Base-by-base conservation (phyloP, 306 rosid species). In the Elaeagnus macrophylla region DNA sequence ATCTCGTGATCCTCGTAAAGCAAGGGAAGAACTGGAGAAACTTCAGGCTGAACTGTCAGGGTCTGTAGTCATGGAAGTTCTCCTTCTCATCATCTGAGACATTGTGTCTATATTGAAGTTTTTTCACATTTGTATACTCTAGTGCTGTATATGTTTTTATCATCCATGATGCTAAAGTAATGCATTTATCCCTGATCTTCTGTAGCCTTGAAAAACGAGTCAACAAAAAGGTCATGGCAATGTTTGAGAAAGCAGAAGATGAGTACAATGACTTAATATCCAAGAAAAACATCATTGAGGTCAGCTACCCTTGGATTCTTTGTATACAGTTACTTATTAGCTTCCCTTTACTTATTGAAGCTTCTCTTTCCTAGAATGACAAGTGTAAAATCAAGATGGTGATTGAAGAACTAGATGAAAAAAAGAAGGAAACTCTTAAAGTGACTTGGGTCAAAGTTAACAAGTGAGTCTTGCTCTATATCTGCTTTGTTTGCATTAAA, bases 241-340 rank as follows among this genome's bases (percentile, higher is more conserved):
- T 91, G 97, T 91, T 91, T 71, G 97, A 91, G 86, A 91, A 86
- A 83, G 97, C 97, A 61, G 97, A 91, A 67, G 97, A 91, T 15
- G 97, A 91, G 78, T 91, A 86, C 73, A 91, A 84, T 58, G 96
- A 86, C 60, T 70, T 91, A 65, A 72, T 91, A 80, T 86, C 94
- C 25, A 91, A 86, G 84, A 91, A 91, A 79, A 84, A 86, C 65
- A 91, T 91, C 65, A 91, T 91, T 69, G 97, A 91, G 97, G 97
- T 91, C 37, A 55, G 77, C 63, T 45, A 44, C 35, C 15, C 9
- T 40, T 64, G 50, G 50, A 60, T 48, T 25, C 10, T 48, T 59
- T 64, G 53, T 48, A 57, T 59, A 39, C 25, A 20, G 10, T 54
- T 60, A 11, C n/a, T 37, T 62, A 62, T 72, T 60, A 16, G 61